Conservation (phyloP, 495 filamentous ascomycete genomes). For the Neurospora sp. region DNA sequence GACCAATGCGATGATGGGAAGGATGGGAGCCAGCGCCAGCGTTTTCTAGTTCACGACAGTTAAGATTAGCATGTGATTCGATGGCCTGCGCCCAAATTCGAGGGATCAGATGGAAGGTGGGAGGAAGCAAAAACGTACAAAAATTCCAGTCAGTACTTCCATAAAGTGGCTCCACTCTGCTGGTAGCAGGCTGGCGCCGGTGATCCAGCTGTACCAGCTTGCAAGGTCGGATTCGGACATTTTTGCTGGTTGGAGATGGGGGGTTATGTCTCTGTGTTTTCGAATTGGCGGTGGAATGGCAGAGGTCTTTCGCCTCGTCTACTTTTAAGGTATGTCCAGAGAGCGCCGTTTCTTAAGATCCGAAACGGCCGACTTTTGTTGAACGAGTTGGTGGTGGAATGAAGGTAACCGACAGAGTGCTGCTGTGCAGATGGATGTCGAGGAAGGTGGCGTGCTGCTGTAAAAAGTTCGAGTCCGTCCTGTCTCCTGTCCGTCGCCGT, state of each 20-base stretch:
- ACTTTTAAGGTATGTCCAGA: not conserved
- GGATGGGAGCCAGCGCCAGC: conserved; percentile 16
- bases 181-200: conserved; percentile 14
- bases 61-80: not conserved
- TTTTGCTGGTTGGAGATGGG: not conserved
- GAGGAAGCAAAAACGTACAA: conserved; percentile 9
- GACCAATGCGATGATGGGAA: conserved; percentile 22
- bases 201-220: conserved; percentile 12
- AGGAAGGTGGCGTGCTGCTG: not conserved
- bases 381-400: not conserved
- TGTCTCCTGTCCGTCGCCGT: not conserved
- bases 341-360: not conserved
- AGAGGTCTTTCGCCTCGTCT: not conserved
- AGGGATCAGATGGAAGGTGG: not conserved
- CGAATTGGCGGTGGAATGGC: not conserved
- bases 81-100: not conserved
- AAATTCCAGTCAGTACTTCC: conserved; percentile 15
- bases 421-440: not conserved
- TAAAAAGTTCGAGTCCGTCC: not conserved
- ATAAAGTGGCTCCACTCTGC: conserved; percentile 9
- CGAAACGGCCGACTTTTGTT: not conserved
- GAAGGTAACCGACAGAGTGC: not conserved
- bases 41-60: conserved; percentile 8
- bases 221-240: conserved; percentile 2
- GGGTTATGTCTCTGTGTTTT: not conserved